Percentiles rank a stretch among this genome's conserved stretches.
Evolutionary conservation across 2,329 filamentous ascomycete species (phyloP).

Genomic region (Calonectria ilicicola): DNA sequence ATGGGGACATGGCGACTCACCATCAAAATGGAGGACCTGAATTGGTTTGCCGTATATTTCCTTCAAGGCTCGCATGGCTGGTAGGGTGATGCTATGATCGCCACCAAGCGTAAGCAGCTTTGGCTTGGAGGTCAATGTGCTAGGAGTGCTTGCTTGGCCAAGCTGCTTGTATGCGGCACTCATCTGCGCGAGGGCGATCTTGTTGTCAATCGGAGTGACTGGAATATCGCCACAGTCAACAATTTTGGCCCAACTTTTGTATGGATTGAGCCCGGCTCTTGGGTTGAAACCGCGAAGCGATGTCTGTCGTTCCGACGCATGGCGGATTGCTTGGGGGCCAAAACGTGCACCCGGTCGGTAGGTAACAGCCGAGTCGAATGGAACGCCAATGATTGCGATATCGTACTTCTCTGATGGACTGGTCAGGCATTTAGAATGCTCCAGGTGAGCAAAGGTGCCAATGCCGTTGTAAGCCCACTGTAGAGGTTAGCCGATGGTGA

Average conservation of each 20-base stretch:
- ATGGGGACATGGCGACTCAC: slow-evolving; percentile 34
- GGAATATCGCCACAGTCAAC: slow-evolving; percentile 94
- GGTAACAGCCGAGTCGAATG: slow-evolving; percentile 79
- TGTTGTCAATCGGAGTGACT: slow-evolving; percentile 88
- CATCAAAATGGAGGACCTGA: slow-evolving; percentile 80
- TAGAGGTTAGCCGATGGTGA: too few relatives aligned
- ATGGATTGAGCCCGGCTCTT: slow-evolving; percentile 86
- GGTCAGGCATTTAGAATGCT: slow-evolving; percentile 77
- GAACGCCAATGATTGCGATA: slow-evolving; percentile 78
- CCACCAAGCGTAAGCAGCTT: slow-evolving; percentile 79
- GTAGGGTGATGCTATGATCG: slow-evolving; percentile 78
- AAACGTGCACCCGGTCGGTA: slow-evolving; percentile 78
- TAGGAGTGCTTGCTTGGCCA: slow-evolving; percentile 53
- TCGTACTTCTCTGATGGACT: slow-evolving; percentile 73
- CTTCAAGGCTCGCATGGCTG: slow-evolving; percentile 75
- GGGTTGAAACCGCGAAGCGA: slow-evolving; percentile 84
- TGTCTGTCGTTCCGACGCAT: slow-evolving; percentile 84
- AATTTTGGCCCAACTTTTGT: slow-evolving; percentile 82
- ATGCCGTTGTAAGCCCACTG: slow-evolving; percentile 75
- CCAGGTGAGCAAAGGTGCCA: slow-evolving; percentile 79
- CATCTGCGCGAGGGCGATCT: slow-evolving; percentile 85
- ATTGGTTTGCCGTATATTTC: slow-evolving; percentile 72
- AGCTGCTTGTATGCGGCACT: slow-evolving; percentile 82
- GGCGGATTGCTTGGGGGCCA: slow-evolving; percentile 87
- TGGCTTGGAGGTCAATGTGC: slow-evolving; percentile 53